Evolutionary conservation across 2,329 filamentous ascomycete species (phyloP), one percentile per base, ranked within the genome.

Genomic region (Trichoderma oligosporum): DNA sequence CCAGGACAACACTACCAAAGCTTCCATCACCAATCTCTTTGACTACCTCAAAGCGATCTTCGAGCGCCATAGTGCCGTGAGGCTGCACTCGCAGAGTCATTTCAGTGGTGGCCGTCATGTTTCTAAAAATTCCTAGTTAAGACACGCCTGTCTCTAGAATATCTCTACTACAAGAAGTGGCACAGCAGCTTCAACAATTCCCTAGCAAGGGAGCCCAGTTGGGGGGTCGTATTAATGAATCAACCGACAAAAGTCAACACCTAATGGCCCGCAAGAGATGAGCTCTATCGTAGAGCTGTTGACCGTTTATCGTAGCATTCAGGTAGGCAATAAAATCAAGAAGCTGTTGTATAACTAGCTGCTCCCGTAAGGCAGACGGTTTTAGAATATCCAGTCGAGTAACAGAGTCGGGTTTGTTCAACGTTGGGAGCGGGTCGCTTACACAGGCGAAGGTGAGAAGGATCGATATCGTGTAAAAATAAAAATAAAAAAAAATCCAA

Each of bases 1-100:
- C 94, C 61, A 99, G 81, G 59, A 89, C 88, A 62, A 99, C 94
- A 70, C 91, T 97, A 59, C 94, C 94, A 71, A 99, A 99, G 77
- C 94, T 97, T 65, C 94, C 94, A 84, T 99, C 94, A 48, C 94
- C 94, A 71, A 99, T 95, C 69, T 99, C 94, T 76, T 97, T 99
- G 70, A 99, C 78, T 56, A 99, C 86, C 74, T 99, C 93, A 71
- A 97, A 99, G 65, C 92, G 86, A 71, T 99, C 94, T 71, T 97
- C 92, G 54, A 99, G 84, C 54, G 85, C 82, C 75, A 86, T 67
- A 75, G 80, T 68, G 71, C 78, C 77, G 56, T 82, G 78, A 51
- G 82, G 77, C 65, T 84, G 82, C 72, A 83, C 83, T 71, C 88
- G 83, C 67, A 86, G 83, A 73, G 87, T 82, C 67, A 85, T 76